phyloP scores from a whole-genome alignment of 768 basidiomycete species.

The Boletus eberwhitei region DNA sequence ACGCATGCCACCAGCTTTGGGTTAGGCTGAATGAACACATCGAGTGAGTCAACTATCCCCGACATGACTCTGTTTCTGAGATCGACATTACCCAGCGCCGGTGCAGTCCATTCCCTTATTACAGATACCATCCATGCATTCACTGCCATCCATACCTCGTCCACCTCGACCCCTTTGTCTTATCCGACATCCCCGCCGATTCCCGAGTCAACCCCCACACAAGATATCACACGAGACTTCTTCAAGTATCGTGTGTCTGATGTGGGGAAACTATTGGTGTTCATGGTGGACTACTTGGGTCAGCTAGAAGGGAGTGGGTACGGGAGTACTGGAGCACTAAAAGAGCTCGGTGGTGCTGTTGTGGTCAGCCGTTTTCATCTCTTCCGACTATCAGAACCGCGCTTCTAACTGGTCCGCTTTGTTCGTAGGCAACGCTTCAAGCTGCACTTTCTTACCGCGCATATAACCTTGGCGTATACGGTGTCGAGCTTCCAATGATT shows the following conservation, averaged over 20 bases:
- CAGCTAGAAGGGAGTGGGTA: conserved; percentile 25
- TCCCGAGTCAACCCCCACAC: conserved; percentile 49
- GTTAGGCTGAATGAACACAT: conserved; percentile 64
- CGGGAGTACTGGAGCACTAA: conserved; percentile 24
- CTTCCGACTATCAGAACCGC: background rate
- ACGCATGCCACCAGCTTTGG: conserved; percentile 82
- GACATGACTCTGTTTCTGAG: background rate
- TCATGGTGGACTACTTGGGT: conserved; percentile 41
- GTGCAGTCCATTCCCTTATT: conserved; percentile 58
- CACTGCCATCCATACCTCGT: conserved; percentile 43
- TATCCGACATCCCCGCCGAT: conserved; percentile 25
- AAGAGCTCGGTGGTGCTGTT: conserved; percentile 45
- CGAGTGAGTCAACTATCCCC: conserved; percentile 40
- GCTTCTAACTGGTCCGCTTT: background rate
- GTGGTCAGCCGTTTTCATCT: conserved; percentile 46
- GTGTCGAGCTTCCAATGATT: conserved; percentile 64
- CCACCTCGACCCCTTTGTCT: conserved; percentile 13
- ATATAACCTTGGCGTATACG: conserved; percentile 72
- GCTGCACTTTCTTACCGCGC: conserved; percentile 74
- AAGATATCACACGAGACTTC: conserved; percentile 81
- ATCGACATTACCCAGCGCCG: conserved; percentile 38
- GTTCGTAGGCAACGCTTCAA: conserved; percentile 59
- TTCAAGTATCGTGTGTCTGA: conserved; percentile 69
- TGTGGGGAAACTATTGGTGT: conserved; percentile 64
- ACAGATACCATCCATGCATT: conserved; percentile 68